A percentile compares a stretch with the other conserved stretches of the same genome.
These are phyloP conservation scores for Gentiana straminea DNA, from an alignment of 257 asterid species.

Conservation along the genomic window DNA sequence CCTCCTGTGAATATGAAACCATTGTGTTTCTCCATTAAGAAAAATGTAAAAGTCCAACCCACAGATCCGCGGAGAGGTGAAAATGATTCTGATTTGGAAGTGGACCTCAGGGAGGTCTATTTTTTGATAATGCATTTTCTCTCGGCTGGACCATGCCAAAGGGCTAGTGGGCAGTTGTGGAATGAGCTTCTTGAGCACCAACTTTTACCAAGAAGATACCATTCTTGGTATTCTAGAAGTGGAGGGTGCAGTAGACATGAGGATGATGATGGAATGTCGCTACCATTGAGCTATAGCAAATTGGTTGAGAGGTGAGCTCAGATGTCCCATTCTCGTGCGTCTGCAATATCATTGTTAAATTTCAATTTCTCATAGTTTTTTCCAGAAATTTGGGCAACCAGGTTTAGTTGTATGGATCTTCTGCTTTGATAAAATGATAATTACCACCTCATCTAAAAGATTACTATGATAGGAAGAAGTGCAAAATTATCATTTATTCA, in stretches of 20 bases:
- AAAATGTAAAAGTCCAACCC: constrained; percentile 50
- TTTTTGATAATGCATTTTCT: constrained; percentile 95
- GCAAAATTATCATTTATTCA: too few species aligned
- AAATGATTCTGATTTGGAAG: constrained; percentile 50
- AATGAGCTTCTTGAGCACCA: constrained; percentile 96
- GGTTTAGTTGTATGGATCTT: too few species aligned
- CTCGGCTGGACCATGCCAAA: constrained; percentile 93
- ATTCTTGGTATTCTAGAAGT: constrained; percentile 90
- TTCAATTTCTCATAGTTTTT: neutral
- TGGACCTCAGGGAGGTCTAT: constrained; percentile 86
- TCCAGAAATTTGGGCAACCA: neutral
- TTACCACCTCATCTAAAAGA: too few species aligned
- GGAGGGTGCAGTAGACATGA: constrained; percentile 68
- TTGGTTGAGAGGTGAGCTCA: constrained; percentile 67
- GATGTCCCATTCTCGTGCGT: too few species aligned
- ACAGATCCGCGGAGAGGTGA: constrained; percentile 39
- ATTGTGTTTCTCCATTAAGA: constrained; percentile 49
- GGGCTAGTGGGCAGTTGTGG: constrained; percentile 89
- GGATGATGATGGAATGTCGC: constrained; percentile 84
- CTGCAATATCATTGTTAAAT: neutral
- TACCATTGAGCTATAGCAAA: constrained; percentile 68
- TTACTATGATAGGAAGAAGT: too few species aligned
- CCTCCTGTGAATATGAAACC: constrained; percentile 55
- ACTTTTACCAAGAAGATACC: constrained; percentile 94
- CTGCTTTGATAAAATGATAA: too few species aligned